These are phyloP conservation scores for Castanea crenata DNA, from an alignment of 306 rosid species.

Conservation along the genomic window DNA sequence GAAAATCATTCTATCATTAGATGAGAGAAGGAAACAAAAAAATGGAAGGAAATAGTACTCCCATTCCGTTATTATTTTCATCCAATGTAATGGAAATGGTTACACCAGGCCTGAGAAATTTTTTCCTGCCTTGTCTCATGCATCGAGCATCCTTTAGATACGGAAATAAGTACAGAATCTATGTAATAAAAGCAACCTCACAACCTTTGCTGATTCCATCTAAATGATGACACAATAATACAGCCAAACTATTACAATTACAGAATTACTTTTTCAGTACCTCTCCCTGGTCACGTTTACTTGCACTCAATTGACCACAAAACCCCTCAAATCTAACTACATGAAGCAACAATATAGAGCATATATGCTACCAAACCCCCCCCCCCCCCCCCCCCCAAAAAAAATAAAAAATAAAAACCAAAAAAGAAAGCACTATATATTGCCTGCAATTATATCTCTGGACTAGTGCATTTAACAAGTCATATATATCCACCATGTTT, in stretches of 20 bases:
- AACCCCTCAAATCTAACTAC: neutral
- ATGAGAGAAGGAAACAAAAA: neutral
- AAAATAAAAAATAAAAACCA: neutral
- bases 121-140: neutral
- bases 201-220: neutral
- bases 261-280: neutral
- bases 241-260: neutral
- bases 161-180: neutral
- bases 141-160: neutral
- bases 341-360: neutral
- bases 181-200: neutral
- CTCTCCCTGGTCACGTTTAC: neutral
- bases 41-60: neutral
- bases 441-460: neutral
- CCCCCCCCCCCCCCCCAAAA: too few species aligned
- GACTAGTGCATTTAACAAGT: neutral
- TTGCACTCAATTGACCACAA: neutral
- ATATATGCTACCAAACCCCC: neutral
- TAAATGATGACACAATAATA: slow-evolving; percentile 6
- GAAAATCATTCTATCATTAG: neutral
- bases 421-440: neutral
- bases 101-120: neutral
- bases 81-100: neutral
- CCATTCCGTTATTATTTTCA: neutral
- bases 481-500: neutral